Conservation (phyloP, 352 stramenopile genomes). For the Aphanomyces invadans region DNA sequence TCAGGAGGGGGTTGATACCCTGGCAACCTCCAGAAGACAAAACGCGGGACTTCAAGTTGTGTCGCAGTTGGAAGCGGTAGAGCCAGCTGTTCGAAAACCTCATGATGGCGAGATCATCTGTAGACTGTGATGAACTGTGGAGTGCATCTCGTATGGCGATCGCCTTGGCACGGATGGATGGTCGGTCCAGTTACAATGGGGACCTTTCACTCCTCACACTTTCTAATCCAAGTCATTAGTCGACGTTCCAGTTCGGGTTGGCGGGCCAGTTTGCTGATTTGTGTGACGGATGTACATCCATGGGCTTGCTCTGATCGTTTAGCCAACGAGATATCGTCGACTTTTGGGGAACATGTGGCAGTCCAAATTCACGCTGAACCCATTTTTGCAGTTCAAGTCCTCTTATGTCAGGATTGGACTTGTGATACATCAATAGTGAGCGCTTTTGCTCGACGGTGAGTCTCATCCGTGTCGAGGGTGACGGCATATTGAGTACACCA, state of each 20-base stretch:
- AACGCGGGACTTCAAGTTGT: conserved; percentile 14
- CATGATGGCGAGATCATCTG: background rate
- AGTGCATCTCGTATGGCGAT: background rate
- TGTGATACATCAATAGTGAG: background rate
- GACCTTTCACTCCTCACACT: conserved; percentile 1
- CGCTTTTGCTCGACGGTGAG: conserved; percentile 6
- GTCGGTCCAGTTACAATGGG: background rate
- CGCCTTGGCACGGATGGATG: conserved; percentile 3
- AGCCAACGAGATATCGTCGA: conserved; percentile 7
- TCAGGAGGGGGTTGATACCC: too few species aligned
- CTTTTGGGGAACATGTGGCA: conserved; percentile 2
- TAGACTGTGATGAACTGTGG: background rate
- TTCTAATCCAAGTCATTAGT: background rate
- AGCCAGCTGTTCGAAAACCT: conserved; percentile 7
- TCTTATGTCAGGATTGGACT: conserved; percentile 7
- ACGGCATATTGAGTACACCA: background rate
- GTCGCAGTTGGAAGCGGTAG: conserved; percentile 1
- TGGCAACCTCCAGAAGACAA: too few species aligned
- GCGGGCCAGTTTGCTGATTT: background rate
- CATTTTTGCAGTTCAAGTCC: conserved; percentile 3
- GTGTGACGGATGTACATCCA: background rate
- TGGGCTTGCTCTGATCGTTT: background rate
- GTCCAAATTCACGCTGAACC: background rate
- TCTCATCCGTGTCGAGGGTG: background rate
- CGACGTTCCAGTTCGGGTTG: background rate